Evolutionary conservation across 441 rosid species (phyloP), one percentile per base, ranked within the genome.

Genomic region (Populus trichocarpa): DNA sequence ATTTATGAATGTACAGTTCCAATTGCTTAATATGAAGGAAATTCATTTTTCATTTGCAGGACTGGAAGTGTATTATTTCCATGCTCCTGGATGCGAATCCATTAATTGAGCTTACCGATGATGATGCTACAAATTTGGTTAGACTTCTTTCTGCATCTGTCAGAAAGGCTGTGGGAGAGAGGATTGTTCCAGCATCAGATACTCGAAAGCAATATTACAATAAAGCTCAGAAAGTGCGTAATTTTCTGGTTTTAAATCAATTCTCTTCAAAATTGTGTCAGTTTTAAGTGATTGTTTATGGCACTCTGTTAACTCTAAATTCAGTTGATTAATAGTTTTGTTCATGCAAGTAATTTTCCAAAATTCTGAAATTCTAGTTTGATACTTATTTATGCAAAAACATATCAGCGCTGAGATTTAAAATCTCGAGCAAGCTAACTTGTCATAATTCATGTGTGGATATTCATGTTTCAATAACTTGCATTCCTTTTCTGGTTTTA

Each of bases 21-120:
- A 32, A 22, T 50, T 65, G 33, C 74, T 75, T 28, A 59, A 64
- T 57, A 67, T 68, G 73, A 69, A 79, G 32, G 69, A 12, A 70
- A 30, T 25, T 72, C 50, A 73, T 72, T 38, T 78, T 87, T 32
- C 33, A 38, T 72, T 78, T 81, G 73, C 91, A 97, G 98, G 98
- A 97, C 82, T 97, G 99, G 99, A 97, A 93, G 81, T 93, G 98
- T 85, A 92, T 97, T 78, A 92, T 92, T 82, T 91, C 98, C 84
- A 89, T 92, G 93, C 93, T 97, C 46, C 83, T 93, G 90, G 96
- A 93, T 84, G 97, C 90, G 86, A 93, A 89, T 86, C 91, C 98
- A 22, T 72, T 85, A 81, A 89, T 93, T 83, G 97, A 89, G 82
- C 90, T 93, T 76, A 92, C 80, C 70, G 98, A 93, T 79, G 97